Base-by-base conservation (phyloP, 495 filamentous ascomycete genomes). In the Pseudomonodictys pantanalensis region DNA sequence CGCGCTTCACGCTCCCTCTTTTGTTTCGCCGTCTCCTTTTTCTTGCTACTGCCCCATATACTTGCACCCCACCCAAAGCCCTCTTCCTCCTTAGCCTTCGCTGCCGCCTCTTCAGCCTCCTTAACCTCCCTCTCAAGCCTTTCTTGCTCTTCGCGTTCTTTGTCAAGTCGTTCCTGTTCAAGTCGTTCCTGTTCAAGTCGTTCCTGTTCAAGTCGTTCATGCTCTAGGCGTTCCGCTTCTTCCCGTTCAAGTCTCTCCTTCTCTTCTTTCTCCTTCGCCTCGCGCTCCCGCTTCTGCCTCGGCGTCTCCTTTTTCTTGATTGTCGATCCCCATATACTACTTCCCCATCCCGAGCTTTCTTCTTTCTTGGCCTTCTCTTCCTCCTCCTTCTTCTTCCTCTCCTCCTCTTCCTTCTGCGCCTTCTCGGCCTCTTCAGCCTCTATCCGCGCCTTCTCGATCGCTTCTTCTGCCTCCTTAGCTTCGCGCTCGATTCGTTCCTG, bases 71-170 rank as follows among this genome's bases (percentile, higher is more conserved):
- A 60, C n/a, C 30, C 12, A 35, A 24, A 47, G 28, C 60, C 58
- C 22, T 44, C 45, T 24, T 65, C 55, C 32, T 59, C 56, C 29
- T 54, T 50, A n/a, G 54, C 60, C 41, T 60, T 42, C 6, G 25
- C 61, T 20, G 60, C 54, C 33, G 56, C 65, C 17, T 60, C 65
- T 29, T 58, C 61, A 5, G 67, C 62, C 61, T 75, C 69, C 33
- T 56, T 61, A 29, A 55, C 60, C 61, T 44, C 66, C 22, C 55
- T 51, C 32, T 53, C 58, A 7, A 49, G 18, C 28, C 58, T 22
- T 43, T 61, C 58, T 18, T 50, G 24, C 23, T 53, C 50, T 41
- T 41, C 35, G 12, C 38, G 38, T 18, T 52, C 48, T 5, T n/a
- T 22, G 2, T 32, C 18, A 12, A 24, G 4, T 22, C 26, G 15